Percentiles rank a stretch among this genome's conserved stretches.
These are phyloP conservation scores for Tolypocladium inflatum DNA, from an alignment of 2,329 filamentous ascomycete genomes.

Conservation along the genomic window DNA sequence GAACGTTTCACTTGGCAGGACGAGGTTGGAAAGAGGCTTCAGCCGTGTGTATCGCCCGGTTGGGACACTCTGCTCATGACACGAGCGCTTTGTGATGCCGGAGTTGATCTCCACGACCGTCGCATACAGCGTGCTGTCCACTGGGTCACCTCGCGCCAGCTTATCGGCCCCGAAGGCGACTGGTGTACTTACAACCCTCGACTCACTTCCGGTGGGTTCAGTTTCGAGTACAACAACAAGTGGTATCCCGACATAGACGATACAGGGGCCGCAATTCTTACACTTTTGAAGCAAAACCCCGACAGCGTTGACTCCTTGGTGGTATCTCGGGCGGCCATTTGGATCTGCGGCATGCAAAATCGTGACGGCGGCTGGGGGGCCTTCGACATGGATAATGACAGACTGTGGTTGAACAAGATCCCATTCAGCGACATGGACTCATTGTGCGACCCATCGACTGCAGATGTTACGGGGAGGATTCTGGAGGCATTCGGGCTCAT, in stretches of 20 bases:
- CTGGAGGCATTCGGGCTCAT: not conserved
- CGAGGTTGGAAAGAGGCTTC: not conserved
- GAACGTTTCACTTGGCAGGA: not conserved
- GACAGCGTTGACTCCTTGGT: not conserved
- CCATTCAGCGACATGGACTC: not conserved
- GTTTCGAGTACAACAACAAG: not conserved
- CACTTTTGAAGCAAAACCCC: not conserved
- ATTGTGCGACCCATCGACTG: not conserved
- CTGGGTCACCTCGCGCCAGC: not conserved
- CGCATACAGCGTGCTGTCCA: not conserved
- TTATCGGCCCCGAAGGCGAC: not conserved
- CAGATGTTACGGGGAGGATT: not conserved
- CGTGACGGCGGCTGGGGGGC: not conserved
- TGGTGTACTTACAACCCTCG: not conserved
- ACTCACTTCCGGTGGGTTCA: not conserved
- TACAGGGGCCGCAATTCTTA: not conserved
- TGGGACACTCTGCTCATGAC: not conserved
- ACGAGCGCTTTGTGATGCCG: not conserved
- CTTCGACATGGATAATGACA: not conserved
- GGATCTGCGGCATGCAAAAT: not conserved
- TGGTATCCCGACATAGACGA: not conserved
- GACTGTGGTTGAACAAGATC: not conserved
- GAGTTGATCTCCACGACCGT: not conserved
- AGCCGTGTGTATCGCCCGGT: not conserved
- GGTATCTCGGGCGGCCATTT: not conserved